Conservation (phyloP, 768 basidiomycete genomes). For the Naganishia kalamii region DNA sequence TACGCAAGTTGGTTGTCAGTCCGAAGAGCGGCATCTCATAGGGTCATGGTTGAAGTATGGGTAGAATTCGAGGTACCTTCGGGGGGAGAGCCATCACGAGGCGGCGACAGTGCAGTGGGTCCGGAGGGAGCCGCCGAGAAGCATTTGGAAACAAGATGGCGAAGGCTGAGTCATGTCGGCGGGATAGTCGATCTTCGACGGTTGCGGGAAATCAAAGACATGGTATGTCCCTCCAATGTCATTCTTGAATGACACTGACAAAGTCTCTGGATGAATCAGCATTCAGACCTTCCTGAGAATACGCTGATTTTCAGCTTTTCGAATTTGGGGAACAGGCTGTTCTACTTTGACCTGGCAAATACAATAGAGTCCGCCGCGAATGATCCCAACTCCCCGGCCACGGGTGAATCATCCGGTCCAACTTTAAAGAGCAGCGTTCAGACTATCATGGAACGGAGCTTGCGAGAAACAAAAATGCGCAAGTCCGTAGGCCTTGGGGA, state of each 20-base stretch:
- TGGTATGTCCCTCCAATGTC: not conserved
- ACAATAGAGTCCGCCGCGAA: conserved; percentile 5
- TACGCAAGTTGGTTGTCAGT: conserved; percentile 58
- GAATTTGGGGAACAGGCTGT: not conserved
- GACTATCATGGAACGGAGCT: conserved; percentile 31
- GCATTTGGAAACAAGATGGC: conserved; percentile 21
- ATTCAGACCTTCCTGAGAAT: conserved; percentile 21
- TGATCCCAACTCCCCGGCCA: not conserved
- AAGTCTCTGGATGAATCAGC: not conserved
- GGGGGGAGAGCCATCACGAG: not conserved
- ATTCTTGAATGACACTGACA: not conserved
- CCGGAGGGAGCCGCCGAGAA: not conserved
- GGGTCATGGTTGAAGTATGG: conserved; percentile 52
- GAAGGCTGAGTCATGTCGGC: conserved; percentile 25
- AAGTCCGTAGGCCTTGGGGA: conserved; percentile 20
- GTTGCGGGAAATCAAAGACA: conserved; percentile 22
- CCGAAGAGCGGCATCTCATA: conserved; percentile 51
- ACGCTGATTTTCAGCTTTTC: conserved; percentile 33
- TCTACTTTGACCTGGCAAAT: not conserved
- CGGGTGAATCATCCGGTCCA: conserved; percentile 50
- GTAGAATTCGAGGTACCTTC: conserved; percentile 24
- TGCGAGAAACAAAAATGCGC: conserved; percentile 32
- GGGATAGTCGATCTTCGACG: conserved; percentile 25
- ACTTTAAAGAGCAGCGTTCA: conserved; percentile 56
- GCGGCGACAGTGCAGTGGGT: not conserved